Conservation (phyloP, 148 eudicot genomes). For the Polygonum maritimum region DNA sequence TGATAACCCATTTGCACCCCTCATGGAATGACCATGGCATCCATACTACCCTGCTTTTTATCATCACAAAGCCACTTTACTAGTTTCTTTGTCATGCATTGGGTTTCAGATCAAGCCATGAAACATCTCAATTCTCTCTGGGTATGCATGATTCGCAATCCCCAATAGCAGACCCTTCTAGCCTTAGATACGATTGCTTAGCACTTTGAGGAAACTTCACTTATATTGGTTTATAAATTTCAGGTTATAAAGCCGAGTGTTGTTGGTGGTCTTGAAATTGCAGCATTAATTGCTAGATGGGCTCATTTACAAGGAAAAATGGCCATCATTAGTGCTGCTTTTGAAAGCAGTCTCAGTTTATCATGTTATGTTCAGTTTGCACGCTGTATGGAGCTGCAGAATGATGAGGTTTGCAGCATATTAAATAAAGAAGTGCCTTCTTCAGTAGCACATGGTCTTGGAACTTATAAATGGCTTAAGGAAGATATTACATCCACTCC, state of each 20-base stretch:
- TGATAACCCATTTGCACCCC: too few relatives aligned
- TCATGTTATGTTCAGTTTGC: slow-evolving; percentile 81
- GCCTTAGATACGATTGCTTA: background rate
- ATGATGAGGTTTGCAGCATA: slow-evolving; percentile 28
- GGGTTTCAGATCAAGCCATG: background rate
- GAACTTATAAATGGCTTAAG: slow-evolving; percentile 87
- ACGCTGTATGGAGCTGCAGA: slow-evolving; percentile 62
- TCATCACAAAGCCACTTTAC: background rate
- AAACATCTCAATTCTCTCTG: background rate
- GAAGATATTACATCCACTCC: slow-evolving; percentile 51
- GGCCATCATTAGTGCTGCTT: slow-evolving; percentile 80
- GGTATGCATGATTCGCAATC: background rate
- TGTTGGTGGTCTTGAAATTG: slow-evolving; percentile 93
- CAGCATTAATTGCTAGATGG: slow-evolving; percentile 79
- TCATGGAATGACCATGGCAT: background rate
- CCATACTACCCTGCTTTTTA: background rate
- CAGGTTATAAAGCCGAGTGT: slow-evolving; percentile 95
- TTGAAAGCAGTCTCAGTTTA: slow-evolving; percentile 73
- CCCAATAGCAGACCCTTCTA: background rate
- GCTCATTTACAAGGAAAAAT: slow-evolving; percentile 81
- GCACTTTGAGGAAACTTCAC: background rate
- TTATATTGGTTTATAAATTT: background rate
- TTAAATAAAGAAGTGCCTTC: slow-evolving; percentile 27
- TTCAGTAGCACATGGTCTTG: slow-evolving; percentile 76
- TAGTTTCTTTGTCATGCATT: background rate